A percentile compares a stretch with the other conserved stretches of the same genome.
Conservation (phyloP, 1,284 basidiomycete genomes). For the Bondarzewia mesenterica region DNA sequence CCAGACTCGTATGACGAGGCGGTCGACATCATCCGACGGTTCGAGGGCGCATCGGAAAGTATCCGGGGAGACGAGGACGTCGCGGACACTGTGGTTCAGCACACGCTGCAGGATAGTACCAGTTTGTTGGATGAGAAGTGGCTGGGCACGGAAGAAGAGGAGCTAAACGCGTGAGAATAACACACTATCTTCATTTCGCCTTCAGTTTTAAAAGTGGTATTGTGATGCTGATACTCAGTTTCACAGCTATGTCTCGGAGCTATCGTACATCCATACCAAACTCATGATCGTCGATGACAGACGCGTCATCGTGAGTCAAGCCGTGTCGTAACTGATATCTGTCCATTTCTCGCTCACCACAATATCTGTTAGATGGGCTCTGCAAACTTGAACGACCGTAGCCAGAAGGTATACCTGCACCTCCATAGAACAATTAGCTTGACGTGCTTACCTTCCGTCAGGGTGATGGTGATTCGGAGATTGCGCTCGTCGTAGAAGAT, state of each 20-base stretch:
- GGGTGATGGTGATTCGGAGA: conserved; percentile 92
- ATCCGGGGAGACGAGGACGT: conserved; percentile 53
- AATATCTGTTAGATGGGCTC: conserved; percentile 62
- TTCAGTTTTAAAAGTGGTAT: not conserved
- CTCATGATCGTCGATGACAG: conserved; percentile 93
- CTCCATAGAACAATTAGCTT: too few species aligned
- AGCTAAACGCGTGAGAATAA: conserved; percentile 64
- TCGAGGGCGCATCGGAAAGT: conserved; percentile 53
- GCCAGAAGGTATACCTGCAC: conserved; percentile 57
- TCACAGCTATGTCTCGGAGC: conserved; percentile 69
- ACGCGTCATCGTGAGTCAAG: conserved; percentile 72
- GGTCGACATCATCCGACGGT: conserved; percentile 50
- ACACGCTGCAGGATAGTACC: conserved; percentile 58
- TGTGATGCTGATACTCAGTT: not conserved
- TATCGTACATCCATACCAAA: conserved; percentile 77
- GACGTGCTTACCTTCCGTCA: too few species aligned
- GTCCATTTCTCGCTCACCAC: not conserved
- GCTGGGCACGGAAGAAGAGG: conserved; percentile 77
- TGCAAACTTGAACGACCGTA: conserved; percentile 86
- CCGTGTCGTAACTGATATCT: not conserved
- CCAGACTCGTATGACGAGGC: conserved; percentile 64
- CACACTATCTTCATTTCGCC: not conserved
- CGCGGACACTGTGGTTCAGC: conserved; percentile 71
- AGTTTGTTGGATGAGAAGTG: conserved; percentile 67
- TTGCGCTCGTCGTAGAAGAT: conserved; percentile 87